Evolutionary conservation across 148 eudicot genomes (phyloP).

Genomic region (Rhododendron kiyosumense): DNA sequence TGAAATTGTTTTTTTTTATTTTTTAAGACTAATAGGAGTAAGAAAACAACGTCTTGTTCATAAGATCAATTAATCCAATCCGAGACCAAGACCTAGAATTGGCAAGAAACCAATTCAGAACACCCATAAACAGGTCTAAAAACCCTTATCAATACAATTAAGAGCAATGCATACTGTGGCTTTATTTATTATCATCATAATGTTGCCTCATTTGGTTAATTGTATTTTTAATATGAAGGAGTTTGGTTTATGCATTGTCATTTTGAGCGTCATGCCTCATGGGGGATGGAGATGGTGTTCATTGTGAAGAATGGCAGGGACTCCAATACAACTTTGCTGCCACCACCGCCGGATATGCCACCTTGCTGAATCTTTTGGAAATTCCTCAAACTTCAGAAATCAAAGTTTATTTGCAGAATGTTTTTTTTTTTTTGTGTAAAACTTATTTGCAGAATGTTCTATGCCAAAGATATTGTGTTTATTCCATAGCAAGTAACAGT

Average conservation of each 20-base stretch:
- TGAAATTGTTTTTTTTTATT: too few relatives aligned
- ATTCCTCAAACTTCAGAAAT: not conserved
- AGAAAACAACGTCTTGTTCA: too few relatives aligned
- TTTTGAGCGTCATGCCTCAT: conserved; percentile 14
- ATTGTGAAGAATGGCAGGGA: conserved; percentile 11
- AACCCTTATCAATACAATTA: too few relatives aligned
- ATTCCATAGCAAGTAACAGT: not conserved
- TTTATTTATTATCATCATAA: not conserved
- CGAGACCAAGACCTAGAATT: too few relatives aligned
- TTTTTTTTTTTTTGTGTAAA: too few relatives aligned
- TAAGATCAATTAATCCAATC: too few relatives aligned
- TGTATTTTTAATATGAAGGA: not conserved
- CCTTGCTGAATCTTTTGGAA: conserved; percentile 12
- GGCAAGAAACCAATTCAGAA: too few relatives aligned
- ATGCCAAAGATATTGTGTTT: not conserved
- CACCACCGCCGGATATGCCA: conserved; percentile 17
- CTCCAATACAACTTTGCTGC: not conserved
- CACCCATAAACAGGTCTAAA: too few relatives aligned
- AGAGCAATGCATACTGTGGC: too few relatives aligned
- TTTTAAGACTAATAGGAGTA: too few relatives aligned
- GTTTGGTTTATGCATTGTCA: conserved; percentile 24
- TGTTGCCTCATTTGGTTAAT: not conserved
- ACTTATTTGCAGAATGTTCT: not conserved
- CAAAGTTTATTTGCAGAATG: not conserved
- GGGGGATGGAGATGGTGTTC: conserved; percentile 19